Conservation (phyloP, 768 basidiomycete genomes). For the Suillus bovinus region DNA sequence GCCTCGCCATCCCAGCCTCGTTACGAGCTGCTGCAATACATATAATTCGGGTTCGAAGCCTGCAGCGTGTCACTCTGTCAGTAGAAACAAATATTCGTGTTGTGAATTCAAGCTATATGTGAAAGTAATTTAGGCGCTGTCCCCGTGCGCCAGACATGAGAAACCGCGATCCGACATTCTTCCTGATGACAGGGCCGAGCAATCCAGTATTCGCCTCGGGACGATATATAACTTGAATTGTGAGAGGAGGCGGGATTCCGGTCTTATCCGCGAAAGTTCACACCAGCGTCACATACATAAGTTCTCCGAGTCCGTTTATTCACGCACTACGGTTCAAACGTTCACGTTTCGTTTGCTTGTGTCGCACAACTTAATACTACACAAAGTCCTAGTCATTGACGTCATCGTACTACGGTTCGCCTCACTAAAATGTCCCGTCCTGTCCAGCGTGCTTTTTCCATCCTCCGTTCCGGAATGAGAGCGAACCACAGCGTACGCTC, state of each 20-base stretch:
- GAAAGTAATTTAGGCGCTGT: neutral
- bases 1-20: neutral
- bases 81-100: neutral
- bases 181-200: neutral
- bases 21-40: neutral
- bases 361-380: neutral
- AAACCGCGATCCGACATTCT: neutral
- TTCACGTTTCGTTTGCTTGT: neutral
- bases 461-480: slow-evolving; percentile 19
- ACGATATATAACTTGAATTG: neutral
- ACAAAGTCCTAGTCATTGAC: neutral
- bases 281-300: slow-evolving; percentile 6
- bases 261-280: slow-evolving; percentile 9
- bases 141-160: neutral
- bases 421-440: slow-evolving; percentile 24
- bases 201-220: neutral
- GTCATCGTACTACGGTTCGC: neutral
- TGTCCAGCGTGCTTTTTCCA: slow-evolving; percentile 19
- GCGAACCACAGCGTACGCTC: slow-evolving; percentile 15
- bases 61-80: neutral
- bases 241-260: neutral
- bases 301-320: neutral
- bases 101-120: neutral
- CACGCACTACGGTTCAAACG: neutral
- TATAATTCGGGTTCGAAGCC: neutral